Base-by-base conservation (phyloP, 2,329 filamentous ascomycete species). In the Graphilbum fragrans region DNA sequence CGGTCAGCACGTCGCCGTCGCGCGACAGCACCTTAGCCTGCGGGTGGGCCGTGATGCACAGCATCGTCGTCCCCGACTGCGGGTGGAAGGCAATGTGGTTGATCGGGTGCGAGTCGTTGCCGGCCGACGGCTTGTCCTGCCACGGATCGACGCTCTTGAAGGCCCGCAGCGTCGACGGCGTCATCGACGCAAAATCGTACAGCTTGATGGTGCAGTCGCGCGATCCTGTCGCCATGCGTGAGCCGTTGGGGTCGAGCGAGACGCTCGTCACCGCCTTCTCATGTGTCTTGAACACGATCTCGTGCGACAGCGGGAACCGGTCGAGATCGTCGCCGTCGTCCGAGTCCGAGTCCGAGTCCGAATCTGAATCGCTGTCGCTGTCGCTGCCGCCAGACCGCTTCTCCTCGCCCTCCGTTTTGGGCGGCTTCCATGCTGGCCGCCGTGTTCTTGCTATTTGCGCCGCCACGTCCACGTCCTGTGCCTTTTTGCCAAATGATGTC, bases 171-270 rank as follows among this genome's bases (percentile, higher is more conserved):
- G 92, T 96, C 5, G 87, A 92, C 2, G 88, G 86, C 1, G 90
- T 95, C 82, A 98, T 93, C 37, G 88, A 85, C 3, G 88, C 79
- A 58, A 98, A 94, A 58, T 98, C 90, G 63, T 95, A 87, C 17
- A 98, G 70, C 57, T 95, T 96, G 53, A 96, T 66, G 1, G 78
- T 85, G 59, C 87, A 93, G 61, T 98, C 92, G 46, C 82, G 83
- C 5, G 88, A 95, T 19, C 84, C 88, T n/a, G 86, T 92, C 37
- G 90, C 78, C 56, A 98, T 67, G 52, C 92, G 77, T 37, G 80
- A 81, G 11, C 92, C 92, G 0, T 87, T 79, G 1, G 85, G 80
- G 61, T 98, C 92, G 37, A 94, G 69, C 2, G 88, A 81, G 43
- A 87, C 71, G 1, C 84, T 81, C 7, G 90, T 95, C 34, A 96